A percentile compares a stretch with the other conserved stretches of the same genome.
These are phyloP conservation scores for Cercospora sojina DNA, from an alignment of 2,329 filamentous ascomycete genomes.

Conservation along the genomic window DNA sequence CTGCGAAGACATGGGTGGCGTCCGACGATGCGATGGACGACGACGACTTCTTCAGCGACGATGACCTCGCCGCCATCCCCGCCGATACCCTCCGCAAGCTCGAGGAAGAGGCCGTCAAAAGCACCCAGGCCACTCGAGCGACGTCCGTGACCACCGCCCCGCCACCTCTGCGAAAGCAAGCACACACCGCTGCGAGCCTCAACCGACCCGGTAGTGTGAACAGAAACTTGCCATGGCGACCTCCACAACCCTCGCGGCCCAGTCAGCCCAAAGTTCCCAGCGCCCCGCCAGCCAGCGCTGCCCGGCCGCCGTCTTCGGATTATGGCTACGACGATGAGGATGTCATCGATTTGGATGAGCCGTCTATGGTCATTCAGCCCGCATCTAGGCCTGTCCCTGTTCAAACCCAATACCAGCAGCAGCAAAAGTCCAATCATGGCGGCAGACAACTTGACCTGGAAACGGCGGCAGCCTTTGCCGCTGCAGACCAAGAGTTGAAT, in stretches of 20 bases:
- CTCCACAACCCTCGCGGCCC: conserved; percentile 29
- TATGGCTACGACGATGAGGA: conserved; percentile 49
- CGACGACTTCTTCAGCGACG: conserved; percentile 49
- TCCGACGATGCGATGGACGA: conserved; percentile 34
- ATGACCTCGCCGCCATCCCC: conserved; percentile 48
- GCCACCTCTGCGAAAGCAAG: conserved; percentile 24
- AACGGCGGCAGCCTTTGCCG: conserved; percentile 36
- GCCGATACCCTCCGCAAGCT: conserved; percentile 47
- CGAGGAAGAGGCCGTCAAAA: conserved; percentile 46
- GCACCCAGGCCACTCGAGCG: conserved; percentile 10
- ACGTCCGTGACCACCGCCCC: conserved; percentile 6
- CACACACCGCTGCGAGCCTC: conserved; percentile 27
- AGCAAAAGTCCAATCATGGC: conserved; percentile 14
- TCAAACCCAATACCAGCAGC: conserved; percentile 10
- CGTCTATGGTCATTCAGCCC: conserved; percentile 33
- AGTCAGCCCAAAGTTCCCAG: conserved; percentile 16
- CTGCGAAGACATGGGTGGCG: conserved; percentile 7
- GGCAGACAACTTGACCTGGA: conserved; percentile 27
- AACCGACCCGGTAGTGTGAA: conserved; percentile 22
- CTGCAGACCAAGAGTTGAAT: conserved; percentile 36
- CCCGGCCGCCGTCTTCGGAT: conserved; percentile 40
- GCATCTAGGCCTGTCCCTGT: conserved; percentile 19
- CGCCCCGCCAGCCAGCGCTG: conserved; percentile 29
- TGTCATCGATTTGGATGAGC: conserved; percentile 48
- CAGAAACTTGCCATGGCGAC: conserved; percentile 33